A percentile compares a stretch with the other conserved stretches of the same genome.
Evolutionary conservation across 805 yeast species (phyloP).

Genomic region (Candida railenensis): DNA sequence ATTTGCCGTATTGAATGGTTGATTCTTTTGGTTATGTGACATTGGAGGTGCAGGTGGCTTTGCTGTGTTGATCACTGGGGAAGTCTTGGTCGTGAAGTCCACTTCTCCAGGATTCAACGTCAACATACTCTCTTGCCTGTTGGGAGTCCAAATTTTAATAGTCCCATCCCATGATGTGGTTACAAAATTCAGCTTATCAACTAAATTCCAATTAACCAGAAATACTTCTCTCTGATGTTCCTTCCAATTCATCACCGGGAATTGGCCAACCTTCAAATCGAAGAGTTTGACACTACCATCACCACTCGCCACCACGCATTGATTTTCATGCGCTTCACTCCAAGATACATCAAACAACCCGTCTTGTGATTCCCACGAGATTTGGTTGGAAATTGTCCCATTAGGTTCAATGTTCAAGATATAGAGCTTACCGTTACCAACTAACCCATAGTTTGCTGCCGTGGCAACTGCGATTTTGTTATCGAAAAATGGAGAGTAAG

Average conservation of each 20-base stretch:
- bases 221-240: slow-evolving; percentile 81
- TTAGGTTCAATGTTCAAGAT: slow-evolving; percentile 64
- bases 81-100: slow-evolving; percentile 21
- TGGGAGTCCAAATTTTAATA: slow-evolving; percentile 76
- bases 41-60: slow-evolving; percentile 18
- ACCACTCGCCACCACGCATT: slow-evolving; percentile 78
- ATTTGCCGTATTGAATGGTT: slow-evolving; percentile 32
- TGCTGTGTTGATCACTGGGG: slow-evolving; percentile 24
- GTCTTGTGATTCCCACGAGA: slow-evolving; percentile 85
- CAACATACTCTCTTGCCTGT: slow-evolving; percentile 51
- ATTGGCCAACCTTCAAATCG: slow-evolving; percentile 65
- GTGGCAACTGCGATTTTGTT: slow-evolving; percentile 87
- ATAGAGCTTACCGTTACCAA: slow-evolving; percentile 86
- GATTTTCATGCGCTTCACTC: slow-evolving; percentile 91
- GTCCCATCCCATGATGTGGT: slow-evolving; percentile 93
- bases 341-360: slow-evolving; percentile 85
- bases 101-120: slow-evolving; percentile 46
- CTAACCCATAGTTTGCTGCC: slow-evolving; percentile 89
- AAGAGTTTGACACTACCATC: slow-evolving; percentile 86
- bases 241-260: slow-evolving; percentile 69
- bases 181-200: slow-evolving; percentile 65
- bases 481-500: slow-evolving; percentile 90
- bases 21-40: slow-evolving; percentile 26
- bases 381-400: slow-evolving; percentile 59
- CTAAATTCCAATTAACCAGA: slow-evolving; percentile 69